phyloP scores from a whole-genome alignment of 2,329 filamentous ascomycete species.

The Didymella arachidicola region DNA sequence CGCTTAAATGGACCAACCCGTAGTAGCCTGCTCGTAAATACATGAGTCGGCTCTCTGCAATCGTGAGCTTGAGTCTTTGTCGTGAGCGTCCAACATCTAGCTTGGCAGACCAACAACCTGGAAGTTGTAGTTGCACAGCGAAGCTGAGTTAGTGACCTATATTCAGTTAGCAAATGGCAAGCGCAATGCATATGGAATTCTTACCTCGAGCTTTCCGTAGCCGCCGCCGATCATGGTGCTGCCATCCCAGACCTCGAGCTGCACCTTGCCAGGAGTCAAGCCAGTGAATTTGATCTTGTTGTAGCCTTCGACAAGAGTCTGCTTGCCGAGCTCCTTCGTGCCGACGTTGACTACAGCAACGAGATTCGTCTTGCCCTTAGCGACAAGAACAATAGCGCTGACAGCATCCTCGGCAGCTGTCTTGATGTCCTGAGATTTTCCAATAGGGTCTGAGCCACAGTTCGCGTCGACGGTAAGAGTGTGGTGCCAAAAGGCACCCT shows the following conservation, averaged over 20 bases:
- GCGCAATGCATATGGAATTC: background rate
- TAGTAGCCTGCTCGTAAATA: background rate
- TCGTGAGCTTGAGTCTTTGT: no score
- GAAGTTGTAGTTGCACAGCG: slow-evolving; percentile 14
- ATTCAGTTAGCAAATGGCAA: background rate
- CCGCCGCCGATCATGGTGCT: slow-evolving; percentile 22
- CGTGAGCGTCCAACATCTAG: background rate
- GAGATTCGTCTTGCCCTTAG: slow-evolving; percentile 25
- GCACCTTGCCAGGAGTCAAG: slow-evolving; percentile 31
- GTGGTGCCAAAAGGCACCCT: slow-evolving; percentile 36
- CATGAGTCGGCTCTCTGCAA: background rate
- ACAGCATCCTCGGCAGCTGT: slow-evolving; percentile 23
- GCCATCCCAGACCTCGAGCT: slow-evolving; percentile 26
- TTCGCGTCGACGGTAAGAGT: slow-evolving; percentile 38
- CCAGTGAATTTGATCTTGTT: slow-evolving; percentile 36
- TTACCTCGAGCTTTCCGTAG: slow-evolving; percentile 17
- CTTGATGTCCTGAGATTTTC: slow-evolving; percentile 30
- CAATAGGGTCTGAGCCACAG: slow-evolving; percentile 55
- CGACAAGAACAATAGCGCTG: slow-evolving; percentile 24
- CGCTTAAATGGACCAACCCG: slow-evolving; percentile 4
- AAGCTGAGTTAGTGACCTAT: background rate
- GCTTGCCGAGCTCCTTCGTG: slow-evolving; percentile 24
- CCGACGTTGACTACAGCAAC: slow-evolving; percentile 37
- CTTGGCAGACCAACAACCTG: slow-evolving; percentile 11
- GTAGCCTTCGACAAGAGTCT: slow-evolving; percentile 25